Percentiles rank a stretch among this genome's conserved stretches.
These are phyloP conservation scores for Hymenoscyphus fructigenus DNA, from an alignment of 2,329 filamentous ascomycete species.

Conservation along the genomic window DNA sequence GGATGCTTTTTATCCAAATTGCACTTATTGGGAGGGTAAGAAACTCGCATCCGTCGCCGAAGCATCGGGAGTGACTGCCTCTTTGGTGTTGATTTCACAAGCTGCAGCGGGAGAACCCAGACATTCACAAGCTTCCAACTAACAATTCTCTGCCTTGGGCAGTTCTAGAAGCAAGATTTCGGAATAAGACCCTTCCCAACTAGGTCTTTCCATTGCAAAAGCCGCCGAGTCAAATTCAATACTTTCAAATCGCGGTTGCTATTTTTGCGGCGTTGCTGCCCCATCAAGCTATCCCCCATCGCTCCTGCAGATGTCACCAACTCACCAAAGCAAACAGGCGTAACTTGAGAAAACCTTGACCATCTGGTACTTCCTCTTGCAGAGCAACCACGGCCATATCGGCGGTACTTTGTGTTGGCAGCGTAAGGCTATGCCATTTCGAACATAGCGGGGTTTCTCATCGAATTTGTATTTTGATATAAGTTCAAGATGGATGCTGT, in stretches of 20 bases:
- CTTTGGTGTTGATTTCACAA: too few relatives aligned
- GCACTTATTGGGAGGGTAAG: too few relatives aligned
- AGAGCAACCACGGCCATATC: constrained; percentile 20
- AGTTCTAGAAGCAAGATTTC: too few relatives aligned
- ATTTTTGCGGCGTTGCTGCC: not conserved
- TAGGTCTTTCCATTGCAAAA: not conserved
- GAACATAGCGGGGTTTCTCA: not conserved
- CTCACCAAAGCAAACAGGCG: not conserved
- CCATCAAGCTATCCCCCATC: not conserved
- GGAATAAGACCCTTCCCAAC: not conserved
- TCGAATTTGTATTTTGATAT: constrained; percentile 18
- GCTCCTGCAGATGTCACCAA: not conserved
- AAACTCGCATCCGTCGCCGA: too few relatives aligned
- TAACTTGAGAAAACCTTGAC: not conserved
- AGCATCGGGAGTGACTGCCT: too few relatives aligned
- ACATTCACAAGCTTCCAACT: too few relatives aligned
- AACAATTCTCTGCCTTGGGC: too few relatives aligned
- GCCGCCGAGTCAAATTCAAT: not conserved
- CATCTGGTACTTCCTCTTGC: not conserved
- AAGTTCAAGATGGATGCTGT: constrained; percentile 29
- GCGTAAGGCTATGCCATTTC: not conserved
- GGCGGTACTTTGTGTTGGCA: constrained; percentile 20
- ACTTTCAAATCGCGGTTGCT: not conserved
- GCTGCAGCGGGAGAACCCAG: too few relatives aligned
- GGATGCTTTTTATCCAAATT: too few relatives aligned